phyloP scores from a whole-genome alignment of 1,284 basidiomycete species.

The Heterobasidion occidentale region DNA sequence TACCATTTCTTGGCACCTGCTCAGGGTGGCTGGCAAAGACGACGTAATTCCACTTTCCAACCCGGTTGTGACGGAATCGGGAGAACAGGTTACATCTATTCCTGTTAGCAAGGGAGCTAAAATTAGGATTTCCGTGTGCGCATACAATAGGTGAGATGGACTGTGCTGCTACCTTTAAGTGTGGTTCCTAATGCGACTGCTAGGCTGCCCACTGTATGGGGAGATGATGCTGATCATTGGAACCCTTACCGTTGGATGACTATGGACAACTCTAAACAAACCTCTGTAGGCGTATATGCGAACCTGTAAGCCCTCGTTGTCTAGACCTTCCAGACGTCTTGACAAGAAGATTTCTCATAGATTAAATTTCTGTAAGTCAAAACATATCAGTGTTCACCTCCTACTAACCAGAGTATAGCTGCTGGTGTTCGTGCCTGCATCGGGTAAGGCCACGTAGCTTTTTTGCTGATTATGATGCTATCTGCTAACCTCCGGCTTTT shows the following conservation, averaged over 20 bases:
- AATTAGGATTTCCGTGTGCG: constrained; percentile 20
- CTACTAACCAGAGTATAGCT: background rate
- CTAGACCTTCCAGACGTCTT: background rate
- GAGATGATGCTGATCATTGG: constrained; percentile 40
- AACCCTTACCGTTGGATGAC: constrained; percentile 44
- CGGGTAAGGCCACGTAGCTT: background rate
- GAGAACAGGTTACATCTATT: constrained; percentile 22
- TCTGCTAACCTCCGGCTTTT: too few relatives aligned
- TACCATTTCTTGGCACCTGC: constrained; percentile 22
- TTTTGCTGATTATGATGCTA: too few relatives aligned
- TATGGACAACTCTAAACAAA: constrained; percentile 23
- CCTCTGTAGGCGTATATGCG: constrained; percentile 36
- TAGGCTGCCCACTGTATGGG: constrained; percentile 32
- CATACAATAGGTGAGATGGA: constrained; percentile 24
- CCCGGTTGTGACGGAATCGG: constrained; percentile 23
- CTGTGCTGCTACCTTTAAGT: background rate
- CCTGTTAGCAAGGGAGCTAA: constrained; percentile 28
- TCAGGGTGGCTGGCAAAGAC: constrained; percentile 23
- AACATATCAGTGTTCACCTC: too few relatives aligned
- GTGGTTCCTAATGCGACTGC: background rate
- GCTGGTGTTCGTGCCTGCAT: background rate
- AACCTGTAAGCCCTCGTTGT: constrained; percentile 35
- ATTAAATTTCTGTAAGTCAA: background rate
- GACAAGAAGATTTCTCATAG: background rate
- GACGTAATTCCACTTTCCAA: constrained; percentile 29